Conservation (phyloP, 176 grass and related monocot genomes). For the Saccharum officinarum region DNA sequence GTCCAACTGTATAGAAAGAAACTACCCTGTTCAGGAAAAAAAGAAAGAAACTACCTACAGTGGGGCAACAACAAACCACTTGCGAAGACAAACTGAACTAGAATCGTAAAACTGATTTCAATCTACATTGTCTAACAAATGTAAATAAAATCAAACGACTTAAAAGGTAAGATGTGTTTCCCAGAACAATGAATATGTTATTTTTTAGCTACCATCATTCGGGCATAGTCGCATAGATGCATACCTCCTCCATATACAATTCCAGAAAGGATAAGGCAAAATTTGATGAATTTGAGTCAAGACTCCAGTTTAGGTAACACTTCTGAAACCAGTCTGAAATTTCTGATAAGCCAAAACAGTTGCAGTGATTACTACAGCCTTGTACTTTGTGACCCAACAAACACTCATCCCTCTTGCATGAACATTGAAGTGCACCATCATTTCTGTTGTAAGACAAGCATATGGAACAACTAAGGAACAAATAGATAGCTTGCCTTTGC, state of each 20-base stretch:
- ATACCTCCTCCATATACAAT: constrained; percentile 90
- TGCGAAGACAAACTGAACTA: not conserved
- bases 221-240: constrained; percentile 12
- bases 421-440: constrained; percentile 41
- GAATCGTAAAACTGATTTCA: not conserved
- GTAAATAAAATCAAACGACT: constrained; percentile 10
- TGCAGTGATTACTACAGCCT: constrained; percentile 51
- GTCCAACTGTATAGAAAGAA: not conserved
- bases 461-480: constrained; percentile 76
- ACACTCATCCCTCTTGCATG: constrained; percentile 40
- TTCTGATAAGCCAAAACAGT: constrained; percentile 55
- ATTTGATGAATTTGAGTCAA: constrained; percentile 52
- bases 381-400: constrained; percentile 35
- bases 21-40: not conserved
- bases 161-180: not conserved
- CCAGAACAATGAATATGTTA: not conserved
- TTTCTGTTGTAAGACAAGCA: constrained; percentile 48
- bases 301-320: constrained; percentile 46
- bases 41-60: not conserved
- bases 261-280: constrained; percentile 78
- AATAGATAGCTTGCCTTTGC: constrained; percentile 62
- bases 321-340: constrained; percentile 79
- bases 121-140: constrained; percentile 4
- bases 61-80: constrained; percentile 12
- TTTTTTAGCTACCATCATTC: not conserved